Evolutionary conservation across 768 basidiomycete genomes (phyloP).

Genomic region (Pulveroboletus ravenelii): DNA sequence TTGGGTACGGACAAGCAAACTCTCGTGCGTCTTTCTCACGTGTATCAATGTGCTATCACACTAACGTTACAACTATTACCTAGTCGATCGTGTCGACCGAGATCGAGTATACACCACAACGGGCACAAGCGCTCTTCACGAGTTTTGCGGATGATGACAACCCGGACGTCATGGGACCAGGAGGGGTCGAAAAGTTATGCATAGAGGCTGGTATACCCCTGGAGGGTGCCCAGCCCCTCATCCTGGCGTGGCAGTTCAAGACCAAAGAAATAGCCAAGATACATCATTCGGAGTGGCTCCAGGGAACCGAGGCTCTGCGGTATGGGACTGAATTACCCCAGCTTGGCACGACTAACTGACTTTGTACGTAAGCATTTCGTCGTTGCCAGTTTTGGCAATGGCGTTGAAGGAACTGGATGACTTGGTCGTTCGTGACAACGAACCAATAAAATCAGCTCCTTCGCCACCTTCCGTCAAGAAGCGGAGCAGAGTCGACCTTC

Average conservation of each 20-base stretch:
- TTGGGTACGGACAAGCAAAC: conserved; percentile 31
- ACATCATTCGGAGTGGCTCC: conserved; percentile 64
- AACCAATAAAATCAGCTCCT: conserved; percentile 31
- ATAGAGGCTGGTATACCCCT: conserved; percentile 64
- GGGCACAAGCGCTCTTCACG: conserved; percentile 54
- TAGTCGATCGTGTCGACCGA: conserved; percentile 4
- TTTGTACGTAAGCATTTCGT: conserved; percentile 41
- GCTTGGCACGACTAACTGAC: background rate
- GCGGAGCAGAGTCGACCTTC: conserved; percentile 13
- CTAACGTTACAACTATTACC: background rate
- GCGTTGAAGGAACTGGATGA: conserved; percentile 60
- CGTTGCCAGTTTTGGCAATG: conserved; percentile 43
- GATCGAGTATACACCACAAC: conserved; percentile 45
- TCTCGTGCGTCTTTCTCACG: conserved; percentile 24
- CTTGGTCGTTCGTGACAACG: conserved; percentile 48
- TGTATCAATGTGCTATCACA: background rate
- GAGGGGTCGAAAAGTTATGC: conserved; percentile 70
- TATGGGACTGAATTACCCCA: conserved; percentile 24
- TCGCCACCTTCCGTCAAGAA: conserved; percentile 31
- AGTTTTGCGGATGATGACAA: conserved; percentile 55
- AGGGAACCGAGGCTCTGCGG: conserved; percentile 46
- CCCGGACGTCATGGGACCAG: conserved; percentile 55
- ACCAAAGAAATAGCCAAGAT: conserved; percentile 72
- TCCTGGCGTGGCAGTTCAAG: conserved; percentile 72
- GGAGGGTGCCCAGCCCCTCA: conserved; percentile 66